Conservation (phyloP, 2,329 filamentous ascomycete genomes). For the Leptographium flavum region DNA sequence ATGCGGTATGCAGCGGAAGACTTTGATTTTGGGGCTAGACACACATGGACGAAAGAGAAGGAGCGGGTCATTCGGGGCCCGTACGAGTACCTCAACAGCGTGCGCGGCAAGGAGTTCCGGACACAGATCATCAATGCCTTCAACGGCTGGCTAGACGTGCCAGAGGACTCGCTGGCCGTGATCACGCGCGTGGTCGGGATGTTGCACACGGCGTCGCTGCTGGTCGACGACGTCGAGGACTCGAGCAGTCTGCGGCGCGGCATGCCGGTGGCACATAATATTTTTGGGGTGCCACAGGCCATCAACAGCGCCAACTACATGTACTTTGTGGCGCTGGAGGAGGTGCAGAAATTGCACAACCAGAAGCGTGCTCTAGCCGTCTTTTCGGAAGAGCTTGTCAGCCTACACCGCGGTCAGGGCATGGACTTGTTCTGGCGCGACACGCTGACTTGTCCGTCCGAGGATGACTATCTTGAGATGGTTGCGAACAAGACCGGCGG, state of each 20-base stretch:
- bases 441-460: constrained; percentile 66
- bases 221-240: constrained; percentile 84
- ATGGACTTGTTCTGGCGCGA: constrained; percentile 90
- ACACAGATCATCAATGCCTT: constrained; percentile 68
- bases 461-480: constrained; percentile 91
- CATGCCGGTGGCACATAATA: constrained; percentile 67
- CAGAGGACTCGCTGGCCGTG: constrained; percentile 50
- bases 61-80: constrained; percentile 65
- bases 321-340: constrained; percentile 67
- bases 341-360: constrained; percentile 56
- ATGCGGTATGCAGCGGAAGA: constrained; percentile 39
- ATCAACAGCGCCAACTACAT: constrained; percentile 88
- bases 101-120: constrained; percentile 77
- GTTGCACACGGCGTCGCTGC: constrained; percentile 71
- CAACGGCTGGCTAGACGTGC: constrained; percentile 67
- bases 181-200: constrained; percentile 73
- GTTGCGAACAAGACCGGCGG: constrained; percentile 84
- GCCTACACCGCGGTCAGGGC: constrained; percentile 75
- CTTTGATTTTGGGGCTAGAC: constrained; percentile 34
- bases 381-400: constrained; percentile 70
- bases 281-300: constrained; percentile 76
- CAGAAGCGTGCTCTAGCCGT: constrained; percentile 51
- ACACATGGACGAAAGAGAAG: constrained; percentile 57
- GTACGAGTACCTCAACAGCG: constrained; percentile 64
- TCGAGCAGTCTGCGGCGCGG: constrained; percentile 58